These are phyloP conservation scores for Trichoderma sp. DNA, from an alignment of 2,329 filamentous ascomycete species.

Conservation along the genomic window DNA sequence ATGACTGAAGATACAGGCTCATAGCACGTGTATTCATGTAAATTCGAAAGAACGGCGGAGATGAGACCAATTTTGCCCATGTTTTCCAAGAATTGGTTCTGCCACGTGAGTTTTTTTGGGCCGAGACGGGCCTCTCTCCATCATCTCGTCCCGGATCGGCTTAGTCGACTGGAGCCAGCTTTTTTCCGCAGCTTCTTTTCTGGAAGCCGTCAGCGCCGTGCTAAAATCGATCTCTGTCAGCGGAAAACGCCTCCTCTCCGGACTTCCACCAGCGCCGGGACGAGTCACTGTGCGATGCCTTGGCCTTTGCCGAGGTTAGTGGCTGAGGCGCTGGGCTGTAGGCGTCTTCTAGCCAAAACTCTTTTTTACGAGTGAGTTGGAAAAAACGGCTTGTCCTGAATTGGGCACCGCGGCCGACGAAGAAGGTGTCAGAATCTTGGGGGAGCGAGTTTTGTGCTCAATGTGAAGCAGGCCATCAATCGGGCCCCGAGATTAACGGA, in stretches of 20 bases:
- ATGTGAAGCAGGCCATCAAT: background rate
- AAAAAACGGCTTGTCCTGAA: constrained; percentile 1
- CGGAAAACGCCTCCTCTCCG: background rate
- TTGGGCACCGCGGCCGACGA: constrained; percentile 7
- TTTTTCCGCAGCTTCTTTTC: background rate
- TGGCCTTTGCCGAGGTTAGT: constrained; percentile 14
- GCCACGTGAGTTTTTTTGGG: background rate
- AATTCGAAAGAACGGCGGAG: background rate
- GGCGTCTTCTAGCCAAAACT: background rate
- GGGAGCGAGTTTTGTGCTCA: background rate
- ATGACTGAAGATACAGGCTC: background rate
- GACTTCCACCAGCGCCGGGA: background rate
- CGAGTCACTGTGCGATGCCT: background rate
- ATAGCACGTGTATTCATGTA: background rate
- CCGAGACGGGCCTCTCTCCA: background rate
- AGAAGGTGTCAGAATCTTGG: background rate
- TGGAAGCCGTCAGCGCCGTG: background rate
- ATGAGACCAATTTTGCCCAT: background rate
- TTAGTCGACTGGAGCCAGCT: background rate
- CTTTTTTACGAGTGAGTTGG: background rate
- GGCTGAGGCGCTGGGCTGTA: background rate
- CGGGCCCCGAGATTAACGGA: constrained; percentile 22
- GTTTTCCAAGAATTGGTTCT: background rate
- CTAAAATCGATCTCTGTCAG: constrained; percentile 12
- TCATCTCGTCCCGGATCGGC: constrained; percentile 1